Percentiles rank a stretch among this genome's conserved stretches.
phyloP scores from a whole-genome alignment of 169 alveolate species.

The Theileria luwenshuni region DNA sequence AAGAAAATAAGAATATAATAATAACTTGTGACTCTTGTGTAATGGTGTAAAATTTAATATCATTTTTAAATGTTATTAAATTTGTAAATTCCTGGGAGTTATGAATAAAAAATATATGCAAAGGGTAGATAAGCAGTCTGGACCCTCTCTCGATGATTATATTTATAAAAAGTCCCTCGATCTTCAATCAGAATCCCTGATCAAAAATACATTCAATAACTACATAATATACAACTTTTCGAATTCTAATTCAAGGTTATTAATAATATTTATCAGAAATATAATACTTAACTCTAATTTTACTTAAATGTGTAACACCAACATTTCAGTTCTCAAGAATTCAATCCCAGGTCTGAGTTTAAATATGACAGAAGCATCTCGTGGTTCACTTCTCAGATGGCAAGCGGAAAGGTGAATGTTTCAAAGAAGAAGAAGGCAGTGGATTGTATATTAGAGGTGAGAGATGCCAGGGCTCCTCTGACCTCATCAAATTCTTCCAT shows the following conservation, averaged over 20 bases:
- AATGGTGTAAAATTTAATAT: not conserved
- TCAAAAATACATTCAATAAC: slow-evolving; percentile 9
- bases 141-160: slow-evolving; percentile 66
- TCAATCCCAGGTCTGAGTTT: slow-evolving; percentile 45
- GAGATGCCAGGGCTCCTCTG: slow-evolving; percentile 68
- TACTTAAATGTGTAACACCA: too few relatives aligned
- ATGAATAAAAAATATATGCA: slow-evolving; percentile 51
- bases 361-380: slow-evolving; percentile 61
- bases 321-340: not conserved
- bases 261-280: not conserved
- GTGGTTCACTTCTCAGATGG: slow-evolving; percentile 70
- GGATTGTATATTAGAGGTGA: slow-evolving; percentile 61
- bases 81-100: not conserved
- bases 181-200: not conserved
- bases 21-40: too few relatives aligned
- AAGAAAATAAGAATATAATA: too few relatives aligned
- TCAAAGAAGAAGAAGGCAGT: slow-evolving; percentile 54
- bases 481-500: slow-evolving; percentile 58
- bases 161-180: slow-evolving; percentile 29
- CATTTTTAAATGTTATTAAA: not conserved
- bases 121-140: slow-evolving; percentile 57
- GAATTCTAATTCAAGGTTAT: too few relatives aligned
- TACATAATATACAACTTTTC: not conserved
- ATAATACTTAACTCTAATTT: not conserved
- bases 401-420: slow-evolving; percentile 51